phyloP scores from a whole-genome alignment of 306 rosid species.

The Corylus avellana region DNA sequence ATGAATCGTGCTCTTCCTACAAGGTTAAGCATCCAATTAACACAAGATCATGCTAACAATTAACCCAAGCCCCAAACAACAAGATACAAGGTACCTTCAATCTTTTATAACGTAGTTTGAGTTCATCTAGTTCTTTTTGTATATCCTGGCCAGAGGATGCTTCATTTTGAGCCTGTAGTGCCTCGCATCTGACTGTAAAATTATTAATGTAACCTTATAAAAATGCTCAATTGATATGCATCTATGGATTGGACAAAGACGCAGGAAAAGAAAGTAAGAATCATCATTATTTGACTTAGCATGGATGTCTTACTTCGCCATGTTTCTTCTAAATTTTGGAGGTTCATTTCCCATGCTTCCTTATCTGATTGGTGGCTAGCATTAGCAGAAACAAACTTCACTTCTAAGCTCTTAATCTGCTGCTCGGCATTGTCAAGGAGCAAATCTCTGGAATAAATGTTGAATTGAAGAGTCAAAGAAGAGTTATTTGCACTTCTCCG shows the following conservation, averaged over 20 bases:
- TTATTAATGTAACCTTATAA: slow-evolving; percentile 21
- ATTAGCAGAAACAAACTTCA: slow-evolving; percentile 65
- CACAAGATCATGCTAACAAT: slow-evolving; percentile 16
- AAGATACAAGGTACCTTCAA: slow-evolving; percentile 61
- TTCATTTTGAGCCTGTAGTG: slow-evolving; percentile 78
- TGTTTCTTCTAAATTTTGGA: slow-evolving; percentile 85
- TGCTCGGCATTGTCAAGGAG: slow-evolving; percentile 58
- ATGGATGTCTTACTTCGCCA: slow-evolving; percentile 70
- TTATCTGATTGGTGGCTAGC: slow-evolving; percentile 69
- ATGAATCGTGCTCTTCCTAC: slow-evolving; percentile 85
- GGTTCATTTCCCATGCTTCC: slow-evolving; percentile 86
- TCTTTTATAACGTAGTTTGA: slow-evolving; percentile 64
- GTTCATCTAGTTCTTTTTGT: slow-evolving; percentile 81
- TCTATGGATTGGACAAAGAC: slow-evolving; percentile 19
- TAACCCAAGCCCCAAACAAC: slow-evolving; percentile 16
- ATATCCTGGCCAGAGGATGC: slow-evolving; percentile 58
- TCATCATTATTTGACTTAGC: slow-evolving; percentile 30
- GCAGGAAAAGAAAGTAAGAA: slow-evolving; percentile 17
- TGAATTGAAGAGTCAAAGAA: slow-evolving; percentile 34
- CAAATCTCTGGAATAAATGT: slow-evolving; percentile 59
- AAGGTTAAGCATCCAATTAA: slow-evolving; percentile 37
- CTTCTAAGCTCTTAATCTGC: slow-evolving; percentile 71
- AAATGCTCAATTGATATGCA: slow-evolving; percentile 6
- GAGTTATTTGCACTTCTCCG: slow-evolving; percentile 23
- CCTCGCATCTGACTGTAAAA: slow-evolving; percentile 79